Evolutionary conservation across 345 rosid genomes (phyloP).

Genomic region (Noccaea bulbosa): DNA sequence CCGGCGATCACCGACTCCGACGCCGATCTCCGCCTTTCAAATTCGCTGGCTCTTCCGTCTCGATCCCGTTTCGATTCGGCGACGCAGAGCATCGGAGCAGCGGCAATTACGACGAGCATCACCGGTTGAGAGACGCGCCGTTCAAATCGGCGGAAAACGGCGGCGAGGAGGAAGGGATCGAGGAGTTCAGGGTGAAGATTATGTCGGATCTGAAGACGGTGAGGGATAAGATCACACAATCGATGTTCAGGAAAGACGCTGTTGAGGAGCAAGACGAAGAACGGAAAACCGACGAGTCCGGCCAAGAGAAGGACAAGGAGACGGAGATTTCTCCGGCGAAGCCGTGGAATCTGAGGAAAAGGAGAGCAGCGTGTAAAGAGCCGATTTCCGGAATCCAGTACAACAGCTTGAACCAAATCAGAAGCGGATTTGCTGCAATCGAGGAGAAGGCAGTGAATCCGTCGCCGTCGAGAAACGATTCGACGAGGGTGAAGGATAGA

Average conservation of each 20-base stretch:
- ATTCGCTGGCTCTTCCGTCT: slow-evolving; percentile 21
- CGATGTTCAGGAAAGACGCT: slow-evolving; percentile 45
- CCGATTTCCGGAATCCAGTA: slow-evolving; percentile 31
- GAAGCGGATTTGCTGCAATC: slow-evolving; percentile 34
- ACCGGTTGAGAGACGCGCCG: slow-evolving; percentile 30
- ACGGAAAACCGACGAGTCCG: slow-evolving; percentile 24
- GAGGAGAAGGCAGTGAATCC: slow-evolving; percentile 47
- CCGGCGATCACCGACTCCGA: slow-evolving; percentile 44
- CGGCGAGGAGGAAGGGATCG: slow-evolving; percentile 76
- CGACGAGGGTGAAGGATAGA: slow-evolving; percentile 8
- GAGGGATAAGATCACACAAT: slow-evolving; percentile 54
- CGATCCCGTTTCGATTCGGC: slow-evolving; percentile 34
- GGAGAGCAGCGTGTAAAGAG: slow-evolving; percentile 70
- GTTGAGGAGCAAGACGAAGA: slow-evolving; percentile 39
- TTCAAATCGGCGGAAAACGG: slow-evolving; percentile 26
- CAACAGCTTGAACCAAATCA: slow-evolving; percentile 24
- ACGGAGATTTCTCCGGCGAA: slow-evolving; percentile 43
- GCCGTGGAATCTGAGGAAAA: slow-evolving; percentile 88
- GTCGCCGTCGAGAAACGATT: slow-evolving; percentile 42
- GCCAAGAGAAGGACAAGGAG: slow-evolving; percentile 45
- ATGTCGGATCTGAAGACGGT: slow-evolving; percentile 59
- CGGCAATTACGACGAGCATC: not conserved
- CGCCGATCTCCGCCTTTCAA: slow-evolving; percentile 51
- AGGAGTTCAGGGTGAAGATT: slow-evolving; percentile 64
- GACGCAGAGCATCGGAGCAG: slow-evolving; percentile 10